Percentiles rank a stretch among this genome's conserved stretches.
These are phyloP conservation scores for Spencermartinsiella ligniputridi DNA, from an alignment of 1,139 yeast genomes.

Conservation along the genomic window DNA sequence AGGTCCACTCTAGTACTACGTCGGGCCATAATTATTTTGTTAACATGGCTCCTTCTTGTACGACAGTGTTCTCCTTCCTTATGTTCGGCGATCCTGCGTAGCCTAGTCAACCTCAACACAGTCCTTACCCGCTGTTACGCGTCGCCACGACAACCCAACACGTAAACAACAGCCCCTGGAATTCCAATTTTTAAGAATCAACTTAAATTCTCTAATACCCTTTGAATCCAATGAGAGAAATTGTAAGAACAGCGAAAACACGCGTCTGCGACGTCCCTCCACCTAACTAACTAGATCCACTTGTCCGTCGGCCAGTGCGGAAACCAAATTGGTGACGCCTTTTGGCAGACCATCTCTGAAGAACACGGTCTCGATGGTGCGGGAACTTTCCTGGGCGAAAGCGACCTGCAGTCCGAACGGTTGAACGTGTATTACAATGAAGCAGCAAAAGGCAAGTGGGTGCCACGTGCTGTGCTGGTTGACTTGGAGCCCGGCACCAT, in stretches of 20 bases:
- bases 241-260: conserved; percentile 16
- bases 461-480: conserved; percentile 87
- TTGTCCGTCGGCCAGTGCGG: conserved; percentile 99
- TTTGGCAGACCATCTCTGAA: conserved; percentile 92
- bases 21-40: too few relatives aligned
- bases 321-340: conserved; percentile 97
- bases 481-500: conserved; percentile 94
- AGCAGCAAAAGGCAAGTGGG: conserved; percentile 65
- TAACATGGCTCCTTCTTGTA: too few relatives aligned
- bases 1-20: too few relatives aligned
- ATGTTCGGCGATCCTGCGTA: too few relatives aligned
- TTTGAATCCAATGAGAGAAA: conserved; percentile 24
- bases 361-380: conserved; percentile 90
- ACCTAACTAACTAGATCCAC: conserved; percentile 58
- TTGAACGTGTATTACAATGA: conserved; percentile 56
- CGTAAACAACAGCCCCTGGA: not conserved
- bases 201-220: not conserved
- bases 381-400: conserved; percentile 44
- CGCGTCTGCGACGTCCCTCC: not conserved
- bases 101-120: too few relatives aligned
- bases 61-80: too few relatives aligned
- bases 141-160: not conserved
- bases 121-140: too few relatives aligned
- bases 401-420: conserved; percentile 41
- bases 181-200: not conserved